Evolutionary conservation across 495 filamentous ascomycete species (phyloP).

Genomic region (Aspergillus sclerotiicarbonarius): DNA sequence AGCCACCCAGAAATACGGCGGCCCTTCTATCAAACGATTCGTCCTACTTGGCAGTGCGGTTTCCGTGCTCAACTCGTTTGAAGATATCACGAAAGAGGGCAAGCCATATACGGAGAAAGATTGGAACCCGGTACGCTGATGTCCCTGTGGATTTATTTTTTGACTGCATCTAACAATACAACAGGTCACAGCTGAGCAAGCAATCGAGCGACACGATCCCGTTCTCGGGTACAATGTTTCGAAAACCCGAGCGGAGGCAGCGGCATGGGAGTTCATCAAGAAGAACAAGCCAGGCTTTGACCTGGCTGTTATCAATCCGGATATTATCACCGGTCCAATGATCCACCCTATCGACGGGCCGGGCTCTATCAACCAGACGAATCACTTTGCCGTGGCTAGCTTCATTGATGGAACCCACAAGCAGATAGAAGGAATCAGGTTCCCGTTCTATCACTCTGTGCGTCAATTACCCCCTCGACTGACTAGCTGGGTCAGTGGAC

Average conservation of each 20-base stretch:
- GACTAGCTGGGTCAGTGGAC: no score
- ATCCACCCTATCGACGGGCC: conserved; percentile 25
- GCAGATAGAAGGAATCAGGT: conserved; percentile 23
- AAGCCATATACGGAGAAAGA: conserved; percentile 35
- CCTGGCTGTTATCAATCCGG: conserved; percentile 36
- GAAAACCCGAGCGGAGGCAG: conserved; percentile 35
- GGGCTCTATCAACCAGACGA: conserved; percentile 32
- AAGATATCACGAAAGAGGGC: conserved; percentile 23
- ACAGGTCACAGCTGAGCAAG: conserved; percentile 30
- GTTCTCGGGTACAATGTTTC: conserved; percentile 34
- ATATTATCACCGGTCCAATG: conserved; percentile 34
- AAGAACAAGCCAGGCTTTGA: conserved; percentile 30
- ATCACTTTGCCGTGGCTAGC: conserved; percentile 27
- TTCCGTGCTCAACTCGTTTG: conserved; percentile 26
- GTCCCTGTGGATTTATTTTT: no score
- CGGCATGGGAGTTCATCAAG: conserved; percentile 39
- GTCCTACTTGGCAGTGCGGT: conserved; percentile 29
- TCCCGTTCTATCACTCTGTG: conserved; percentile 33
- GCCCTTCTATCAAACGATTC: conserved; percentile 29
- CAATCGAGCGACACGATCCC: conserved; percentile 25
- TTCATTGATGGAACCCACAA: conserved; percentile 33
- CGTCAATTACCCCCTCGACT: no score
- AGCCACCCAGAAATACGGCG: conserved; percentile 23
- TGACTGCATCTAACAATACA: background rate
- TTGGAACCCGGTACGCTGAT: conserved; percentile 40